Percentiles rank a stretch among this genome's conserved stretches.
Conservation (phyloP, 208 protist genomes). For the Borovskyia barvae region DNA sequence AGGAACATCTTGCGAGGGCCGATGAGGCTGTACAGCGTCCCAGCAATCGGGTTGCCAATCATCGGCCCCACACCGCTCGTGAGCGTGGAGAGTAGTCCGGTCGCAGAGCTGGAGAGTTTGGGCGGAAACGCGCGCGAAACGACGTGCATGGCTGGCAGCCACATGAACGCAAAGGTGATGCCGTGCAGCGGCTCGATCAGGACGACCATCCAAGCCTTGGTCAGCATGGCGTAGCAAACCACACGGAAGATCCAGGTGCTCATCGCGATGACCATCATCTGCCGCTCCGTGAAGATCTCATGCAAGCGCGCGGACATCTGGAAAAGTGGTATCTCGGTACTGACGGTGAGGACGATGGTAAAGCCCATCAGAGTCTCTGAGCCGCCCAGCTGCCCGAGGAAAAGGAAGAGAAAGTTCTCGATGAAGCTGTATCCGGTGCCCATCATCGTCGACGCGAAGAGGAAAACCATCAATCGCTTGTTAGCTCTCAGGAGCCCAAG, state of each 20-base stretch:
- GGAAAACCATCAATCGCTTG: constrained; percentile 37
- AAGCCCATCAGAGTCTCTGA: constrained; percentile 51
- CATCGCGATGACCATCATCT: constrained; percentile 60
- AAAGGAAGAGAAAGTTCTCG: constrained; percentile 62
- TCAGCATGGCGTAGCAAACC: constrained; percentile 54
- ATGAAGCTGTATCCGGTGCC: constrained; percentile 60
- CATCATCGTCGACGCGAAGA: constrained; percentile 46
- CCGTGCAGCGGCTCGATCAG: constrained; percentile 74
- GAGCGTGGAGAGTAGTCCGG: constrained; percentile 52
- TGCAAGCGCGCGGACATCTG: constrained; percentile 36
- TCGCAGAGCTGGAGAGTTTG: constrained; percentile 45
- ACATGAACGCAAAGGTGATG: constrained; percentile 68
- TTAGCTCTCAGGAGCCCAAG: constrained; percentile 24
- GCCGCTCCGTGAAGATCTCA: constrained; percentile 32
- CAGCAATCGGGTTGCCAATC: constrained; percentile 53
- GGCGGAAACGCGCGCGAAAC: constrained; percentile 42
- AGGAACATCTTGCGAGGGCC: constrained; percentile 55
- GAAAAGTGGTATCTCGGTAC: constrained; percentile 77
- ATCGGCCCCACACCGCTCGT: constrained; percentile 51
- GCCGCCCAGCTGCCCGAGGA: constrained; percentile 39
- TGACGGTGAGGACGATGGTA: constrained; percentile 55
- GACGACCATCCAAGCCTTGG: constrained; percentile 59
- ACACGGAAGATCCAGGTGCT: constrained; percentile 48
- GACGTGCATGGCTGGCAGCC: constrained; percentile 47
- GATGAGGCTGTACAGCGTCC: constrained; percentile 44